Evolutionary conservation across 2,329 filamentous ascomycete species (phyloP).

Genomic region (Penicillium occitanis): DNA sequence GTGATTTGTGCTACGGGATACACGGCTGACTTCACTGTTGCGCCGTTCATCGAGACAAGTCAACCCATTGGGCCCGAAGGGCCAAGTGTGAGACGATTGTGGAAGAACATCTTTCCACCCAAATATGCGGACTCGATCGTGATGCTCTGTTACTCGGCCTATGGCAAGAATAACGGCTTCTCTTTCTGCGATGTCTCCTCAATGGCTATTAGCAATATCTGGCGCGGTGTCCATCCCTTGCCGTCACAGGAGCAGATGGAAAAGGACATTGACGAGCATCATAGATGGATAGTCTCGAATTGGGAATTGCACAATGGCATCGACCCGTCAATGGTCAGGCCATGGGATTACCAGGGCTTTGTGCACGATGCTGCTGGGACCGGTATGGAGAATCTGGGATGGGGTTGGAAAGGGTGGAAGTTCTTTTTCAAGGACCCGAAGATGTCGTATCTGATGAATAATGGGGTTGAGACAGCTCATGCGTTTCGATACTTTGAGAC

Average conservation of each 20-base stretch:
- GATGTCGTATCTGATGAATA: conserved; percentile 42
- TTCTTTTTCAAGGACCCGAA: conserved; percentile 45
- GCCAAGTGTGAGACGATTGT: conserved; percentile 35
- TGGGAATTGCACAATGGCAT: neutral
- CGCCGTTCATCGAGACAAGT: conserved; percentile 2
- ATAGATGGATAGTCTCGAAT: conserved; percentile 31
- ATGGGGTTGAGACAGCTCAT: conserved; percentile 45
- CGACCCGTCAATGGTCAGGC: conserved; percentile 28
- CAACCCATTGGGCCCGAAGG: conserved; percentile 21
- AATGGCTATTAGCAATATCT: conserved; percentile 50
- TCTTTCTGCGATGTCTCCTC: conserved; percentile 46
- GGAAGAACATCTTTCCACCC: conserved; percentile 49
- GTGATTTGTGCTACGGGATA: conserved; percentile 6
- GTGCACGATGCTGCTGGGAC: conserved; percentile 47
- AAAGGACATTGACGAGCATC: conserved; percentile 34
- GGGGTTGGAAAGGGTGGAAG: conserved; percentile 42
- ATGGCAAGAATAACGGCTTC: conserved; percentile 38
- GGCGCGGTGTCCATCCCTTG: conserved; percentile 41
- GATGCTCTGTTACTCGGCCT: conserved; percentile 41
- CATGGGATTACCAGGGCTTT: conserved; percentile 42
- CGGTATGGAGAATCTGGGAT: conserved; percentile 45
- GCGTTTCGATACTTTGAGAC: conserved; percentile 46
- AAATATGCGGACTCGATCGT: conserved; percentile 47
- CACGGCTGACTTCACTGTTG: neutral
- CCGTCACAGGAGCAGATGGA: conserved; percentile 42